Base-by-base conservation (phyloP, 805 yeast species). In the Schwanniomyces yamadae region DNA sequence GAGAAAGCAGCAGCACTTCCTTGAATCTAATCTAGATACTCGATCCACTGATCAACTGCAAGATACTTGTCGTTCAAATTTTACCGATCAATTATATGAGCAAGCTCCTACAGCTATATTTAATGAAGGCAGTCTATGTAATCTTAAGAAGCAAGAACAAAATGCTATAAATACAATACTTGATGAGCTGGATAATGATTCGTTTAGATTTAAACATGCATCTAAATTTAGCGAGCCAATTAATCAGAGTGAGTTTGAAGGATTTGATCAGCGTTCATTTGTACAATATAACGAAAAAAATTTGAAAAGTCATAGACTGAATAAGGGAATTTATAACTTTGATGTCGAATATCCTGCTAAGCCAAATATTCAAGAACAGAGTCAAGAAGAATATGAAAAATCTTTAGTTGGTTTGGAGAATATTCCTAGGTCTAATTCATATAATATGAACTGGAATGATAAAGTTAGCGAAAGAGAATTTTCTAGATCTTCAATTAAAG, bases 321-420 rank as follows among this genome's bases (percentile, higher is more conserved):
- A 24, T 40, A n/a, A 28, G 16, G 38, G 40, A n/a, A 27, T 31
- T 17, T 34, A 40, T 22, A 12, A 18, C 10, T 37, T 34, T 23
- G 15, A n/a, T 11, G 31, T n/a, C n/a, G n/a, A n/a, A n/a, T n/a
- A 40, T 13, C 26, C 22, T 6, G 13, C 29, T 3, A 19, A 29
- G 25, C 23, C 23, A 20, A 16, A 28, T 13, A 8, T 26, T 9
- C 19, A 9, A 26, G 13, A 37, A 23, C 19, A 36, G 15, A 26
- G 19, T 2, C 13, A 35, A 18, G 47, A 42, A n/a, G 45, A 43
- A n/a, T 55, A 55, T 37, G 34, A 33, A 22, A 20, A 38, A n/a
- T 28, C 45, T 4, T 39, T 60, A 22, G 26, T 29, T 1, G 65
- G 64, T 16, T 45, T 61, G 25, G 66, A 59, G 34, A 41, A 43